These are phyloP conservation scores for Exophiala viscosa DNA, from an alignment of 2,329 filamentous ascomycete species.

Conservation along the genomic window DNA sequence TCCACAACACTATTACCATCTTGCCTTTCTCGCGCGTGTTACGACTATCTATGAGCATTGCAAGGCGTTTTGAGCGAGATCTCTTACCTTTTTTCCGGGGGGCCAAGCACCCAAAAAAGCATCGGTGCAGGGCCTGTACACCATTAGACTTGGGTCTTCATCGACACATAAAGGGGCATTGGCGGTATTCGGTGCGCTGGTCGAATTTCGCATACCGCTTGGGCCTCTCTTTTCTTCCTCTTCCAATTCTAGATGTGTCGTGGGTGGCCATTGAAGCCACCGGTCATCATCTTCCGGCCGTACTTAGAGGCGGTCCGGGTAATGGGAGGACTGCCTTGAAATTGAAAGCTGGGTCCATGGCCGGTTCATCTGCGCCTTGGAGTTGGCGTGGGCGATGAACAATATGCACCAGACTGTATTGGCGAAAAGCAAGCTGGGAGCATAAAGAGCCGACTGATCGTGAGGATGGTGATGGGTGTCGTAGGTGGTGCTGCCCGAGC, in stretches of 20 bases:
- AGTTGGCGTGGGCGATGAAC: not conserved
- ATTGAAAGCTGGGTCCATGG: constrained; percentile 12
- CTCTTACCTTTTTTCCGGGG: constrained; percentile 11
- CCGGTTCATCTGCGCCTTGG: not conserved
- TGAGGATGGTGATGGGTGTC: not conserved
- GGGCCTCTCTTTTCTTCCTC: constrained; percentile 6
- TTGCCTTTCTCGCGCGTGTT: constrained; percentile 21
- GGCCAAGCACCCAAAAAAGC: constrained; percentile 20
- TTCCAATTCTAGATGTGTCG: constrained; percentile 9
- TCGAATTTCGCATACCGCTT: constrained; percentile 26
- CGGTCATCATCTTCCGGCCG: not conserved
- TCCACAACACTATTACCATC: constrained; percentile 10
- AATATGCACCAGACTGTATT: constrained; percentile 13
- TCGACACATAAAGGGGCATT: constrained; percentile 21
- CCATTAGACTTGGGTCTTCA: constrained; percentile 26
- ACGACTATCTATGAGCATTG: constrained; percentile 29
- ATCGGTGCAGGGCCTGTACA: constrained; percentile 19
- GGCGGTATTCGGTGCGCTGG: constrained; percentile 26
- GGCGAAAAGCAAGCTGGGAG: constrained; percentile 10
- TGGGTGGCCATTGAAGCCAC: not conserved
- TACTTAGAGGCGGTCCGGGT: constrained; percentile 3
- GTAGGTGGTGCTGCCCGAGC: constrained; percentile 3
- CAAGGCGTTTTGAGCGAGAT: constrained; percentile 28
- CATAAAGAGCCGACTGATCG: not conserved
- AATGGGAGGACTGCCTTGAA: constrained; percentile 3